Conservation (phyloP, 768 basidiomycete species). For the Pisolithus tinctorius region DNA sequence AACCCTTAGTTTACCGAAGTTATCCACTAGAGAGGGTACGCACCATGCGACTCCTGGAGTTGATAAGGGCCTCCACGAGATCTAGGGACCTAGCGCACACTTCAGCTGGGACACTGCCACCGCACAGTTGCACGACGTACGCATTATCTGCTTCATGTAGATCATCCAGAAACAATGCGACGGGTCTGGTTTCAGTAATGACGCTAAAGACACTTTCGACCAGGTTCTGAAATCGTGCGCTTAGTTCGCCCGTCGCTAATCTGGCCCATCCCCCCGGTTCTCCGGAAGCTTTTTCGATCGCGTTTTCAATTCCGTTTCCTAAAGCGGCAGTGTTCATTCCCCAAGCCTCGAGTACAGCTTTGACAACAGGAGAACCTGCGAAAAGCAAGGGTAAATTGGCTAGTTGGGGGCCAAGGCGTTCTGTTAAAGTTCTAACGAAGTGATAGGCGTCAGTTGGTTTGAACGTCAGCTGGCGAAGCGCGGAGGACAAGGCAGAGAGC, state of each 20-base stretch:
- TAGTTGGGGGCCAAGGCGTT: conserved; percentile 61
- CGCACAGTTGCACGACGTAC: conserved; percentile 27
- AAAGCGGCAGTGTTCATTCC: conserved; percentile 45
- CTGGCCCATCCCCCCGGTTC: conserved; percentile 6
- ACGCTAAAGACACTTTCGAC: conserved; percentile 66
- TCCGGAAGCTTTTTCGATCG: neutral
- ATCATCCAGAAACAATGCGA: conserved; percentile 69
- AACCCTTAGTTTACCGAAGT: neutral
- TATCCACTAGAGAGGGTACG: neutral
- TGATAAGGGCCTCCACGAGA: conserved; percentile 56
- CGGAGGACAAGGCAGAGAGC: conserved; percentile 64
- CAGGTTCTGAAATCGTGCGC: conserved; percentile 63
- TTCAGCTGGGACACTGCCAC: neutral
- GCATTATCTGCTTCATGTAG: conserved; percentile 70
- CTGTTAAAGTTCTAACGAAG: conserved; percentile 53
- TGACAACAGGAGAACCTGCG: conserved; percentile 63
- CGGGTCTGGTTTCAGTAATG: conserved; percentile 61
- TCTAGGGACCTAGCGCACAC: conserved; percentile 48
- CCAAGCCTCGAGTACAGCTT: conserved; percentile 52
- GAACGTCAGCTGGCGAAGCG: conserved; percentile 68
- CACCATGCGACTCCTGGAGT: conserved; percentile 62
- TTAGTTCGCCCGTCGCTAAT: conserved; percentile 51
- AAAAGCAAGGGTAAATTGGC: conserved; percentile 65
- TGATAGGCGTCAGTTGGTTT: conserved; percentile 64
- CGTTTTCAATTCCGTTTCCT: conserved; percentile 30